Base-by-base conservation (phyloP, 441 rosid species). In the Pelargonium citronellum region DNA sequence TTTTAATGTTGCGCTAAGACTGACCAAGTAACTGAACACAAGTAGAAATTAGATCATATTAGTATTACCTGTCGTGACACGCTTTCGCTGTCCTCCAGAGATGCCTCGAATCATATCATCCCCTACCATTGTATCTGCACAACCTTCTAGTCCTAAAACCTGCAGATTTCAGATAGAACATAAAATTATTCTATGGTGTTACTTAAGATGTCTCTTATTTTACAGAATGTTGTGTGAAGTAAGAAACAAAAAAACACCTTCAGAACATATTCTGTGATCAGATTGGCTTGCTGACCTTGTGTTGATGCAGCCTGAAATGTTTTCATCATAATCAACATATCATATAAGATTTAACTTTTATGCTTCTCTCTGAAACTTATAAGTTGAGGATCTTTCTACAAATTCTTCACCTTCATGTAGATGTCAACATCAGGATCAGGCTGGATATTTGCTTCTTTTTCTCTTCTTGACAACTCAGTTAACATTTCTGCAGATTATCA, bases 1-100 rank as follows among this genome's bases (percentile, higher is more conserved):
- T 30, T 30, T 30, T 30, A 3, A 0, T 30, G 4, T 30, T 30
- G 37, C 37, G 0, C 37, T 3, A 3, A 30, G 37, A 3, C 37
- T 30, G 37, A 30, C 37, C 37, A 30, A 3, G 37, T 27, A 30
- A 2, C 4, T 30, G 37, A 30, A 30, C 37, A 30, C 0, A 30
- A 30, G 37, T 30, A 4, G 4, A 30, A 30, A 30, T 30, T 3
- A 30, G 37, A 3, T 30, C 37, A 30, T 30, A 30, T 44, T 44
- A 7, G 10, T 44, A 1, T 70, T 64, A 82, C 91, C 91, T 0
- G 86, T 87, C 0, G 91, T 87, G 15, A 87, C 79, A 5, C 89
- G 86, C 67, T 85, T 85, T 79, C 76, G 82, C 73, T 87, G 88
- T 55, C 89, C 89, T 11, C 89, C 88, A 3, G 89, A 87, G 67